Evolutionary conservation across 352 stramenopile genomes (phyloP).

Genomic region (Phytophthora melonis): DNA sequence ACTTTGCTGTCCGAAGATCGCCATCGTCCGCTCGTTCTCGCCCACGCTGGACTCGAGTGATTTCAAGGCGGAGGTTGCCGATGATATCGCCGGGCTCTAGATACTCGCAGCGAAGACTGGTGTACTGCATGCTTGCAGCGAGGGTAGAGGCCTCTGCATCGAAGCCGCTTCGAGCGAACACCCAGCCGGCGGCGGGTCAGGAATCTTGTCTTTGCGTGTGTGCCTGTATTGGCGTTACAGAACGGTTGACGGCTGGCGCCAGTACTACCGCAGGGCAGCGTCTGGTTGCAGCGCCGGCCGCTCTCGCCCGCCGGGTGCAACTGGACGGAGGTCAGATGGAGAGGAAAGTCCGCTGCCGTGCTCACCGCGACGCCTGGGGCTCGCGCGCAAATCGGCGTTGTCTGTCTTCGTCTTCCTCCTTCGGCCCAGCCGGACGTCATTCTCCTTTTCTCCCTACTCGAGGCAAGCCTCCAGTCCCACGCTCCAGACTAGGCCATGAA

Average conservation of each 20-base stretch:
- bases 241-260: conserved; percentile 1
- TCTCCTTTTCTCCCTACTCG: conserved; percentile 44
- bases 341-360: conserved; percentile 34
- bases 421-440: conserved; percentile 14
- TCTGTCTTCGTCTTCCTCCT: background rate
- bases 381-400: background rate
- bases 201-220: conserved; percentile 2
- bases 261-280: conserved; percentile 24
- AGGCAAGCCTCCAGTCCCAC: conserved; percentile 39
- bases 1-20: conserved; percentile 22
- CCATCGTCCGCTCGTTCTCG: background rate
- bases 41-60: background rate
- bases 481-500: conserved; percentile 30
- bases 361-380: conserved; percentile 13
- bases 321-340: conserved; percentile 26
- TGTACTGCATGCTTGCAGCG: background rate
- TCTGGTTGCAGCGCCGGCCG: conserved; percentile 13
- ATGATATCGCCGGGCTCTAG: too few relatives aligned
- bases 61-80: background rate
- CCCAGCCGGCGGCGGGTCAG: background rate
- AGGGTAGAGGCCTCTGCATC: too few relatives aligned
- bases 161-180: too few relatives aligned
- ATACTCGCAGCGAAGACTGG: too few relatives aligned
- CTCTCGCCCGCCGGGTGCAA: conserved; percentile 18
- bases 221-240: conserved; percentile 12